Base-by-base conservation (phyloP, 2,329 filamentous ascomycete species). In the Stachybotrys echinatus region DNA sequence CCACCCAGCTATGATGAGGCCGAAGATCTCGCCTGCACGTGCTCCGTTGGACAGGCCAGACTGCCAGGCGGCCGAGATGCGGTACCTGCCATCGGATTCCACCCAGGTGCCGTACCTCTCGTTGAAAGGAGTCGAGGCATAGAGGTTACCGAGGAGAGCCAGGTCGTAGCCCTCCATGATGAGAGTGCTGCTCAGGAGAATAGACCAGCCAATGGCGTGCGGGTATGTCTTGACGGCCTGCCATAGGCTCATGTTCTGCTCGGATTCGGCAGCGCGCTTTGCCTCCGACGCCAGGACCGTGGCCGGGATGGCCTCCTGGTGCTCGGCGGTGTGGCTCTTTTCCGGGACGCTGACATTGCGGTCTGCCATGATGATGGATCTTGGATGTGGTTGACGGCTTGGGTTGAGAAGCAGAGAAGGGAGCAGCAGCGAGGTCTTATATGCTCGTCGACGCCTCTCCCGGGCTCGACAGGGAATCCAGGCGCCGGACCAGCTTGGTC, bases 21-120 rank as follows among this genome's bases (percentile, higher is more conserved):
- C 81, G 10, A 82, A 56, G 47, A 84, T 79, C 56, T 79, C 73
- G 12, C 80, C 80, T 1, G 74, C 74, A 2, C 73, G 65, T 0
- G 75, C 74, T 17, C 75, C 80, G 50, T 81, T 81, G 6, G 72
- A 74, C 3, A 84, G 59, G 0, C 72, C 80, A 1, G 76, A 75
- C 60, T 83, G 80, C 81, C 81, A 84, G 1, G 74, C 68, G 0
- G 79, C 75, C 2, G 75, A 72, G 21, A 84, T 65, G 34, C 72
- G 66, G 49, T 76, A 77, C 23, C 68, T 70, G 2, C 64, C 67
- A 3, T 64, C 62, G 2, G 55, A 54, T 2, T 56, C 52, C 12
- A 63, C 58, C 21, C 63, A 66, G 0, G 64, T 53, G n/a, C 76
- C 77, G 52, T 73, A 81, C 53, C 69, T 75, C 53, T 65, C 50